Evolutionary conservation across 2,329 filamentous ascomycete species (phyloP).

Genomic region (Scytalidium lignicola): DNA sequence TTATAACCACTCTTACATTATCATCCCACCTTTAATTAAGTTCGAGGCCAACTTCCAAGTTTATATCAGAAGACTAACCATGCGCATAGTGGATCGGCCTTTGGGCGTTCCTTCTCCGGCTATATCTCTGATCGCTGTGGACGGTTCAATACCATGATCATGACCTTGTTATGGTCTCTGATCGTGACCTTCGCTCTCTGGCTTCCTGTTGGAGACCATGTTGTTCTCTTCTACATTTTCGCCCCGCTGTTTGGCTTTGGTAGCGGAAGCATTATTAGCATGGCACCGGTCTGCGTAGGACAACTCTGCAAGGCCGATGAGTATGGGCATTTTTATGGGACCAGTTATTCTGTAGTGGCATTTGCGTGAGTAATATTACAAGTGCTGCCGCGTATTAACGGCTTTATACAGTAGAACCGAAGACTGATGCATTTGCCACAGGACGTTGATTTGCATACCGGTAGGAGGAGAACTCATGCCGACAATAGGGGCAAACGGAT

Average conservation of each 20-base stretch:
- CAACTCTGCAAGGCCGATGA: constrained; percentile 24
- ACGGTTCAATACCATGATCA: constrained; percentile 21
- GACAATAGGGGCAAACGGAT: constrained; percentile 14
- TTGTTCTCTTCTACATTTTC: constrained; percentile 23
- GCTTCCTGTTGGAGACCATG: constrained; percentile 17
- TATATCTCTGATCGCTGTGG: constrained; percentile 20
- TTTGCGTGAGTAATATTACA: constrained; percentile 20
- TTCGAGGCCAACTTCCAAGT: too few relatives aligned
- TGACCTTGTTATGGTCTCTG: constrained; percentile 18
- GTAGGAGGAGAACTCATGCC: constrained; percentile 21
- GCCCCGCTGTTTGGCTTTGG: constrained; percentile 25
- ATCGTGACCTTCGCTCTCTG: constrained; percentile 18
- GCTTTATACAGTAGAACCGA: too few relatives aligned
- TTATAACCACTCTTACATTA: too few relatives aligned
- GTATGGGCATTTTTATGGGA: constrained; percentile 25
- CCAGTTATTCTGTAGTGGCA: constrained; percentile 21
- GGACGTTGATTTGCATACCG: constrained; percentile 23
- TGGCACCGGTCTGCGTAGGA: constrained; percentile 24
- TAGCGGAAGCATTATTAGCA: constrained; percentile 23
- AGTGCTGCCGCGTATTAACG: too few relatives aligned
- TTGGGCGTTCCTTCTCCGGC: constrained; percentile 20
- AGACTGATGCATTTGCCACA: constrained; percentile 4
- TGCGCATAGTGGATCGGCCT: constrained; percentile 16
- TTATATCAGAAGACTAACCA: too few relatives aligned
- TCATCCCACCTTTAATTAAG: too few relatives aligned